Evolutionary conservation across 176 grass and related monocot species (phyloP).

Genomic region (Oryza glumipatula): DNA sequence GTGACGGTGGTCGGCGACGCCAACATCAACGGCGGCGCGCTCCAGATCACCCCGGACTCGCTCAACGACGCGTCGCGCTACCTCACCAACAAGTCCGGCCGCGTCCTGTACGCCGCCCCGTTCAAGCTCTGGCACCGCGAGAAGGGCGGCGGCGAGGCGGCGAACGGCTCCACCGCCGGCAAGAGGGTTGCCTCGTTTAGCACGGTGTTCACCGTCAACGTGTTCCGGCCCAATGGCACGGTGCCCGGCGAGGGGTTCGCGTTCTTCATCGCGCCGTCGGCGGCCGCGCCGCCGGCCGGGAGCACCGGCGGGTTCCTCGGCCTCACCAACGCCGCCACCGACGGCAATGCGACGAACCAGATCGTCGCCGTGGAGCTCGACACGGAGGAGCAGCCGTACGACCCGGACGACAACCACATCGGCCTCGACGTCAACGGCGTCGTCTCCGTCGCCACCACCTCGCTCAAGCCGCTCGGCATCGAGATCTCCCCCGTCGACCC

Average conservation of each 20-base stretch:
- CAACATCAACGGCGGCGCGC: conserved; percentile 47
- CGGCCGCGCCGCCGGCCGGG: conserved; percentile 33
- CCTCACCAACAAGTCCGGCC: conserved; percentile 71
- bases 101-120: conserved; percentile 48
- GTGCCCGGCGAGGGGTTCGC: conserved; percentile 73
- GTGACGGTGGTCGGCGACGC: conserved; percentile 51
- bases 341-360: conserved; percentile 58
- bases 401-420: conserved; percentile 83
- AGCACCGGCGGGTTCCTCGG: conserved; percentile 65
- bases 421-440: conserved; percentile 85
- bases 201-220: conserved; percentile 72
- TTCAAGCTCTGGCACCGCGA: conserved; percentile 62
- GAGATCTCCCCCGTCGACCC: conserved; percentile 48
- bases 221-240: conserved; percentile 39
- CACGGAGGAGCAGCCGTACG: conserved; percentile 69
- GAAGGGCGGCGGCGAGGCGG: background rate
- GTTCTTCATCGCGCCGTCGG: conserved; percentile 60
- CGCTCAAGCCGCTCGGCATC: conserved; percentile 52
- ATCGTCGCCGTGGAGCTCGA: conserved; percentile 91
- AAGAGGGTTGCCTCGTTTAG: conserved; percentile 64
- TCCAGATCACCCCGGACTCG: conserved; percentile 84
- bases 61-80: conserved; percentile 20
- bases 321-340: conserved; percentile 59
- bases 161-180: background rate
- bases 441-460: conserved; percentile 47